Conservation (phyloP, 208 protist genomes). For the Tritrichomonas foetus region DNA sequence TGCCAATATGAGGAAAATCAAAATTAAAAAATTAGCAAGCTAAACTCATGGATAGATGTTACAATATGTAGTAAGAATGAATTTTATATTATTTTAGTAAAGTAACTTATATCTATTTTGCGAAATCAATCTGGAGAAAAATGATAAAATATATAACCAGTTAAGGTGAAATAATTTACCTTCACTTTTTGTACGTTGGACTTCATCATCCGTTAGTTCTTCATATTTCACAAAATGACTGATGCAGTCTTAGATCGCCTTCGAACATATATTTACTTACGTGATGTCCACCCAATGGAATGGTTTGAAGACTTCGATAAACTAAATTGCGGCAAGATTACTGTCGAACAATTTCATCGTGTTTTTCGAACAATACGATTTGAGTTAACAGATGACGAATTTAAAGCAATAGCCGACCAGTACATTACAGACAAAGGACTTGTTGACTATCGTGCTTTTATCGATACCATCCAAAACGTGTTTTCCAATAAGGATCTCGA, state of each 20-base stretch:
- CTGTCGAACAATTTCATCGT: background rate
- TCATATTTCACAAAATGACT: no score
- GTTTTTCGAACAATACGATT: background rate
- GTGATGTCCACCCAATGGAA: background rate
- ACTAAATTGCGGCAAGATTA: background rate
- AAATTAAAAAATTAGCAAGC: no score
- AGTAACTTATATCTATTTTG: no score
- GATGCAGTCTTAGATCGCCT: background rate
- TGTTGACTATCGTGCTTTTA: background rate
- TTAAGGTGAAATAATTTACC: no score
- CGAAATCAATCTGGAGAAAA: no score
- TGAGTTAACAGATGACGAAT: background rate
- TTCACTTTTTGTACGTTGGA: no score
- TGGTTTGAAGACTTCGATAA: conserved; percentile 34
- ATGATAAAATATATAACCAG: no score
- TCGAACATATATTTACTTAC: background rate
- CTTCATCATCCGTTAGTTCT: no score
- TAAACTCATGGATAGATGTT: no score
- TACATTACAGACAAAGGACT: background rate
- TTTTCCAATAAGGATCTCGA: background rate
- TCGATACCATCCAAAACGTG: background rate
- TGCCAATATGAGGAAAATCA: no score
- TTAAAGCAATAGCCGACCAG: background rate
- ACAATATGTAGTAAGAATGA: no score
- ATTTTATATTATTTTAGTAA: no score